These are phyloP conservation scores for Colletotrichum euphorbiae DNA, from an alignment of 2,329 filamentous ascomycete species.

Conservation along the genomic window DNA sequence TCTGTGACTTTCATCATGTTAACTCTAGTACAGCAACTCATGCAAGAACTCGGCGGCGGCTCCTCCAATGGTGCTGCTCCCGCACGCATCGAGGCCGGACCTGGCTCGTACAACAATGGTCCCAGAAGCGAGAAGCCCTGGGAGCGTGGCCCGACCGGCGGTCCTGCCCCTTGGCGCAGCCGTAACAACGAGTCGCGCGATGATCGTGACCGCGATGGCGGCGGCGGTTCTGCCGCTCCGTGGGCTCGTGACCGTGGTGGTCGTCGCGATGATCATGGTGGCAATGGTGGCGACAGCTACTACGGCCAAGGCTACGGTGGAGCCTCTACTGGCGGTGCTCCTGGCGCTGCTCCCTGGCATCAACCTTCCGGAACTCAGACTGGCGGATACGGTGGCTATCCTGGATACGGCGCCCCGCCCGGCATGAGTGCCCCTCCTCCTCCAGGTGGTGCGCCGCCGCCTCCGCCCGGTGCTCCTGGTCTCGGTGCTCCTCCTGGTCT, in stretches of 20 bases:
- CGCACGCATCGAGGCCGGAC: constrained; percentile 88
- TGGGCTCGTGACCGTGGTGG: constrained; percentile 69
- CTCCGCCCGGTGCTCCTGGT: constrained; percentile 48
- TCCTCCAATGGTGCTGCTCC: constrained; percentile 71
- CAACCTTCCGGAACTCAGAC: constrained; percentile 62
- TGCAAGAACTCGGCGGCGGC: constrained; percentile 93
- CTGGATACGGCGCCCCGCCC: constrained; percentile 65
- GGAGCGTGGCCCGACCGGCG: constrained; percentile 87
- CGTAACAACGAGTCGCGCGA: constrained; percentile 65
- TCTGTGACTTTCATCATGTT: constrained; percentile 47
- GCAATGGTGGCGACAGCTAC: constrained; percentile 55
- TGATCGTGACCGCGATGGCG: constrained; percentile 52
- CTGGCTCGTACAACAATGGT: constrained; percentile 69
- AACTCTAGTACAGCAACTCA: constrained; percentile 80
- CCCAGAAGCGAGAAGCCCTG: constrained; percentile 79
- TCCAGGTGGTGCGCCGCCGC: constrained; percentile 45
- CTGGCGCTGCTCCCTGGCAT: constrained; percentile 67
- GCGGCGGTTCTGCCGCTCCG: constrained; percentile 64
- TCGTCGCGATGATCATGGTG: constrained; percentile 57
- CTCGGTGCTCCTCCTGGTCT: constrained; percentile 67
- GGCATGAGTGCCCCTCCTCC: constrained; percentile 58
- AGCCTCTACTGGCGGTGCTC: constrained; percentile 38
- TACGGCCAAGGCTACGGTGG: constrained; percentile 50
- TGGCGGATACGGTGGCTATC: constrained; percentile 60
- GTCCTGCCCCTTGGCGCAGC: constrained; percentile 82